Evolutionary conservation across 2,329 filamentous ascomycete genomes (phyloP), one percentile per base, ranked within the genome.

Genomic region (Xylaria arbuscula): DNA sequence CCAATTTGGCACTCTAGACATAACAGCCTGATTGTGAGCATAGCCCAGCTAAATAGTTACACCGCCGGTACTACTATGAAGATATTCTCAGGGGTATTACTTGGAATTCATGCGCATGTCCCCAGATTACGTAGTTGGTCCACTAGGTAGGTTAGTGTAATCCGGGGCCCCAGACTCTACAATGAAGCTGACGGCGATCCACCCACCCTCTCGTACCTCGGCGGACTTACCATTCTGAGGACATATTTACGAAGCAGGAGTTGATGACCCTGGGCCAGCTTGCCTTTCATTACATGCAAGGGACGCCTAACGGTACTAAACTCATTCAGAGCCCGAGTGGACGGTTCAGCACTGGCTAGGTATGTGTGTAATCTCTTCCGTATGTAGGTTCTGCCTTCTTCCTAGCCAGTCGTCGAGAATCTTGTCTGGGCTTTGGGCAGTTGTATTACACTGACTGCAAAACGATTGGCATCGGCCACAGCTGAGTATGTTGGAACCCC

Each of bases 81-180:
- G 38, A 32, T 57, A 19, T 45, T 50, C 24, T 59, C 56, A 38
- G 28, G 36, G 59, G 17, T 54, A 42, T 32, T 11, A 10, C 11
- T 40, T 62, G 36, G 4, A 42, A 54, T 62, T 54, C 60, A 62
- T 62, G 50, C 60, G 11, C 22, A 13, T 32, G 19, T 62, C 50
- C 50, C 60, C 40, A 47, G 13, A 55, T 36, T 10, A 22, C n/a
- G 34, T 62, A n/a, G 24, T 50, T 19, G 19, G 36, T 60, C 57
- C 24, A 54, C 17, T 50, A 28, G 11, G 24, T 53, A 53, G 24
- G 13, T 34, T 36, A 34, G 50, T 53, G 28, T 32, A 34, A 17
- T 54, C 51, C 28, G 58, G 64, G 58, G 57, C 64, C 58, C 64
- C 58, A 57, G 58, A 57, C 22, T 51, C 8, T 32, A 38, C 57